Percentiles rank a stretch among this genome's conserved stretches.
phyloP scores from a whole-genome alignment of 352 stramenopile genomes.

The Phytophthora tubulina region DNA sequence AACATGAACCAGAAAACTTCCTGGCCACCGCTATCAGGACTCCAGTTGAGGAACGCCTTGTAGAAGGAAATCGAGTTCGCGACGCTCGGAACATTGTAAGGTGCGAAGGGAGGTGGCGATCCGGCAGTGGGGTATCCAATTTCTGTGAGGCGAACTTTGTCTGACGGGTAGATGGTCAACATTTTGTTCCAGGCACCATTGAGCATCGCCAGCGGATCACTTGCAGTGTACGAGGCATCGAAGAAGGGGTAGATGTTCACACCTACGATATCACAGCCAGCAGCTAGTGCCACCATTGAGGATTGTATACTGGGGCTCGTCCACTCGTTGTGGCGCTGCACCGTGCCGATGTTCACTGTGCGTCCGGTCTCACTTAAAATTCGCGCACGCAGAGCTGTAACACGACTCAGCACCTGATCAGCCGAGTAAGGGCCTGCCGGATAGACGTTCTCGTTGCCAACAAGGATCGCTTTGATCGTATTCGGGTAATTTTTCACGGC shows the following conservation, averaged over 20 bases:
- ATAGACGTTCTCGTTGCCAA: slow-evolving; percentile 83
- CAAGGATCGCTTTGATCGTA: slow-evolving; percentile 68
- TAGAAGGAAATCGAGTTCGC: slow-evolving; percentile 65
- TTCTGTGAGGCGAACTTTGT: slow-evolving; percentile 78
- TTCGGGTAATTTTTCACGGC: slow-evolving; percentile 60
- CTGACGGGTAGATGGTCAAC: slow-evolving; percentile 46
- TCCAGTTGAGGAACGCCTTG: slow-evolving; percentile 72
- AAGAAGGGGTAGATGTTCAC: slow-evolving; percentile 90
- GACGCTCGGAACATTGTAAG: slow-evolving; percentile 61
- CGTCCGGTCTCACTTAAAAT: slow-evolving; percentile 46
- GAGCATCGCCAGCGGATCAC: slow-evolving; percentile 57
- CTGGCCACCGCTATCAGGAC: slow-evolving; percentile 46
- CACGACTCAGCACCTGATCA: slow-evolving; percentile 44
- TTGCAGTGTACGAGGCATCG: slow-evolving; percentile 59
- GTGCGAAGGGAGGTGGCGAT: slow-evolving; percentile 40
- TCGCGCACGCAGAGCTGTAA: slow-evolving; percentile 43
- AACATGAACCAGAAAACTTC: slow-evolving; percentile 88
- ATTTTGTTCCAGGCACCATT: slow-evolving; percentile 71
- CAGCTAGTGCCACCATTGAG: slow-evolving; percentile 59
- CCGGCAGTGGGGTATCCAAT: slow-evolving; percentile 67
- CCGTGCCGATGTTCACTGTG: slow-evolving; percentile 69
- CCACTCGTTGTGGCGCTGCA: slow-evolving; percentile 78
- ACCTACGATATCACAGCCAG: slow-evolving; percentile 72
- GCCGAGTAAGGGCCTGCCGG: slow-evolving; percentile 55
- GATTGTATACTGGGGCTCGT: slow-evolving; percentile 34